phyloP scores from a whole-genome alignment of 805 yeast species.

The Lipomyces orientalis region DNA sequence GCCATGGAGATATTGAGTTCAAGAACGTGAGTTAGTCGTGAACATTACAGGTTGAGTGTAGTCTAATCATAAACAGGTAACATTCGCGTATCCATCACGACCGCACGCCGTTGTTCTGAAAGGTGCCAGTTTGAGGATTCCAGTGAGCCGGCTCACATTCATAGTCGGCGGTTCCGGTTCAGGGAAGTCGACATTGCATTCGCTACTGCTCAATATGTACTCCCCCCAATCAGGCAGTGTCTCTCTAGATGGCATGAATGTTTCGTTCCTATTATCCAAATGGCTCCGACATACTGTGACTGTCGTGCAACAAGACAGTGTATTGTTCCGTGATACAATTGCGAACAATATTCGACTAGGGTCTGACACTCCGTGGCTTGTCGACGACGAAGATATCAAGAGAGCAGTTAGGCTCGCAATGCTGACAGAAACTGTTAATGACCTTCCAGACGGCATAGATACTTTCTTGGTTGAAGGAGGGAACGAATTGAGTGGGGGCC shows the following conservation, averaged over 20 bases:
- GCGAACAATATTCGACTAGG: conserved; percentile 69
- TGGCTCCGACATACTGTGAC: conserved; percentile 71
- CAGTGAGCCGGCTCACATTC: conserved; percentile 58
- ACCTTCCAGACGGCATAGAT: conserved; percentile 61
- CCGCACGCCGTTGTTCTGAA: conserved; percentile 54
- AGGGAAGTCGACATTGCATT: conserved; percentile 85
- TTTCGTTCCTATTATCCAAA: conserved; percentile 50
- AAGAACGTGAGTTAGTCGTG: conserved; percentile 48
- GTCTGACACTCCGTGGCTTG: conserved; percentile 35
- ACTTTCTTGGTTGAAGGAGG: conserved; percentile 57
- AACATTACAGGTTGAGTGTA: neutral
- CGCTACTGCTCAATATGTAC: conserved; percentile 67
- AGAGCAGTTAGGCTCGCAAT: conserved; percentile 61
- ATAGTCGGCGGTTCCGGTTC: conserved; percentile 89
- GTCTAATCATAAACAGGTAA: conserved; percentile 28
- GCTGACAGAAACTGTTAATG: conserved; percentile 55
- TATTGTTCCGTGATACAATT: conserved; percentile 67
- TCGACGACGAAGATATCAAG: conserved; percentile 43
- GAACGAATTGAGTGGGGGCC: conserved; percentile 82
- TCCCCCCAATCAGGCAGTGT: conserved; percentile 59
- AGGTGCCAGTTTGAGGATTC: conserved; percentile 54
- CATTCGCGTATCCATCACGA: conserved; percentile 69
- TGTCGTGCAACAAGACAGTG: conserved; percentile 73
- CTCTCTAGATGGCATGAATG: conserved; percentile 58
- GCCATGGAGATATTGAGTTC: conserved; percentile 56